Percentiles rank a stretch among this genome's conserved stretches.
These are phyloP conservation scores for Heimioporus sp. DNA, from an alignment of 768 basidiomycete species.

Conservation along the genomic window DNA sequence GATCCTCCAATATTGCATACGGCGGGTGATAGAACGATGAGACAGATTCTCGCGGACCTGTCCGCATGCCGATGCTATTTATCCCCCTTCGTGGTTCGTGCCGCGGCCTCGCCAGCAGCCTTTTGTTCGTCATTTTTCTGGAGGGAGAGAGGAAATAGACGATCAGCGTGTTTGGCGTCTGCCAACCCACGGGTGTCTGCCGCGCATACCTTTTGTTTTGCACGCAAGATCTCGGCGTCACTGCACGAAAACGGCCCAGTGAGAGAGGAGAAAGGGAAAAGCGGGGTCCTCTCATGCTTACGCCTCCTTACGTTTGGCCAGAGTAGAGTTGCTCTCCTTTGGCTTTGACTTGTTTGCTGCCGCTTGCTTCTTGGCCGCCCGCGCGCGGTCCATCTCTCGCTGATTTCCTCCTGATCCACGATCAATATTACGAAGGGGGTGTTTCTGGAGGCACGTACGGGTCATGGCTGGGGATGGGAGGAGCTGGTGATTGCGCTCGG, in stretches of 20 bases:
- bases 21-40: neutral
- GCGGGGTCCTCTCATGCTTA: slow-evolving; percentile 40
- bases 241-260: slow-evolving; percentile 39
- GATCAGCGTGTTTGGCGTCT: neutral
- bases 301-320: slow-evolving; percentile 75
- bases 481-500: slow-evolving; percentile 2
- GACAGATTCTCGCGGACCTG: slow-evolving; percentile 18
- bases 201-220: slow-evolving; percentile 71
- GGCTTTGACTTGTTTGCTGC: slow-evolving; percentile 53
- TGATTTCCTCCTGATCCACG: slow-evolving; percentile 72
- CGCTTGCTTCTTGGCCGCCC: slow-evolving; percentile 70
- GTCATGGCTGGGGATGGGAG: slow-evolving; percentile 41
- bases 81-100: slow-evolving; percentile 8
- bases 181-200: slow-evolving; percentile 2
- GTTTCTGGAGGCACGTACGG: slow-evolving; percentile 39
- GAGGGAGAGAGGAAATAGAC: slow-evolving; percentile 5
- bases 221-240: slow-evolving; percentile 71
- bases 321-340: slow-evolving; percentile 62
- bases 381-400: slow-evolving; percentile 70
- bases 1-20: slow-evolving; percentile 9
- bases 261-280: slow-evolving; percentile 18
- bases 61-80: slow-evolving; percentile 37
- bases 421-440: slow-evolving; percentile 9
- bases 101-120: slow-evolving; percentile 29
- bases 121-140: slow-evolving; percentile 59